Base-by-base conservation (phyloP, 176 grass and related monocot species). In the Oryza australiensis region DNA sequence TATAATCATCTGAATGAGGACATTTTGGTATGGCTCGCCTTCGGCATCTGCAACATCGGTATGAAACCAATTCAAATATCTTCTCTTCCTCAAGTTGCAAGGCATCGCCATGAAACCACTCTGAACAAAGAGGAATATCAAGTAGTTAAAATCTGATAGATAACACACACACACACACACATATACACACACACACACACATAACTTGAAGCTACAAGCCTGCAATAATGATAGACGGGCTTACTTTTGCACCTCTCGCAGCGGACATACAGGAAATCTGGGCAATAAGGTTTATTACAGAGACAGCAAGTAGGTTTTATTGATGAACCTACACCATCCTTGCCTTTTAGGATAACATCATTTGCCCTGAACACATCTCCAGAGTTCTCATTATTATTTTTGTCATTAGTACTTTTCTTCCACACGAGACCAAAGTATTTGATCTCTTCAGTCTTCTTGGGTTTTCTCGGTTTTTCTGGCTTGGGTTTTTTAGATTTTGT, bases 71-170 rank as follows among this genome's bases (percentile, higher is more conserved):
- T 67, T 99, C 91, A 63, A 13, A 37, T 51, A 93, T 89, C 37
- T 81, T 70, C 74, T 94, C 78, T 85, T 99, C 93, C 74, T 99
- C 71, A 42, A 99, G 86, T 37, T 95, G 73, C 85, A 99, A 83
- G 53, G 96, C 91, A 80, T 95, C 96, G 46, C 82, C 93, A 93
- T 99, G 96, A 82, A 91, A 95, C 96, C 96, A 99, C 85, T 86
- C 96, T 99, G 91, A 77, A 80, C 38, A 20, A 60, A 72, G 69
- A 73, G 33, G 26, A 64, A 88, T 62, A 80, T 43, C 22, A 76
- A 78, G 16, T 60, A 41, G 66, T 69, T 82, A 79, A 35, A 30
- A 68, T 27, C 40, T 53, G 49, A 68, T 80, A 71, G 65, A 75
- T 78, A 48, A 77, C 60, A 78, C 53, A 66, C 66, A 74, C 27